These are phyloP conservation scores for Gymnopilus dilepis DNA, from an alignment of 768 basidiomycete species.

Conservation along the genomic window DNA sequence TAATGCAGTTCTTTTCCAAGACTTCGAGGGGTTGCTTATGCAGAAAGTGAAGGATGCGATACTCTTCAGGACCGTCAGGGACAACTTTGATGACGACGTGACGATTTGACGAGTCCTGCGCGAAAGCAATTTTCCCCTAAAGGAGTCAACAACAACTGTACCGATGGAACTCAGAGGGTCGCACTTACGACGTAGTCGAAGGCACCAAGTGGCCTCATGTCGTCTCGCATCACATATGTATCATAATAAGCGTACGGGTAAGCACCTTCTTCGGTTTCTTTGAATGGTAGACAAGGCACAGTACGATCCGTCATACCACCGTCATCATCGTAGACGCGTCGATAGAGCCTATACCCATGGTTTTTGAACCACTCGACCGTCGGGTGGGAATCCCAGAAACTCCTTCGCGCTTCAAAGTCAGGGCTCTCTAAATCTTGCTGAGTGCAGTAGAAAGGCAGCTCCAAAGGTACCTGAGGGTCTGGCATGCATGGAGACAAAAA, in stretches of 20 bases:
- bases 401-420: background rate
- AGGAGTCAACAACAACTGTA: too few species aligned
- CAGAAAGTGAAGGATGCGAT: conserved; percentile 26
- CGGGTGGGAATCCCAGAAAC: conserved; percentile 10
- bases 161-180: background rate
- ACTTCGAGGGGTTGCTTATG: conserved; percentile 11
- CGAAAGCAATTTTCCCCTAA: conserved; percentile 19
- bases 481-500: too few species aligned
- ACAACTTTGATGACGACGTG: conserved; percentile 35
- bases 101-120: conserved; percentile 22
- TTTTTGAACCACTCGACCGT: conserved; percentile 6
- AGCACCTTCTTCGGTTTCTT: background rate
- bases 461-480: too few species aligned
- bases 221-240: background rate
- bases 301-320: background rate
- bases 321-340: background rate
- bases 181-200: background rate
- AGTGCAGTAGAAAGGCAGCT: background rate
- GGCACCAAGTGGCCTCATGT: background rate
- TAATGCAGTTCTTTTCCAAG: conserved; percentile 17
- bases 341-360: conserved; percentile 11
- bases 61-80: conserved; percentile 28
- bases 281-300: background rate
- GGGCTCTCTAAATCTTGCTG: background rate
- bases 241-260: background rate